A percentile compares a stretch with the other conserved stretches of the same genome.
These are phyloP conservation scores for Naegleria fowleri DNA, from an alignment of 208 protist genomes.

Conservation along the genomic window DNA sequence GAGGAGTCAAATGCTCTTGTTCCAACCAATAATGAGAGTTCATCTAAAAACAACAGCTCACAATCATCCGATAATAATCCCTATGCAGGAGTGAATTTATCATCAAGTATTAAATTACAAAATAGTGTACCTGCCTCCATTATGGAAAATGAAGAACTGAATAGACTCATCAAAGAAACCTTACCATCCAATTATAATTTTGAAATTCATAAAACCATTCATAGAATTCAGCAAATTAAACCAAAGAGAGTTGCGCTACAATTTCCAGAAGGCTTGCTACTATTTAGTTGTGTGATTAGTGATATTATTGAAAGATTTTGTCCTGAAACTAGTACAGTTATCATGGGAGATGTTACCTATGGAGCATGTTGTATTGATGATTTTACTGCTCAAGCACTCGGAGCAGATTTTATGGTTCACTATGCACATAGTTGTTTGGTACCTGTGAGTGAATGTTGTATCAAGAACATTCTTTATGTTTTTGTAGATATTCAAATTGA, in stretches of 20 bases:
- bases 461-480: conserved; percentile 94
- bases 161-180: conserved; percentile 19
- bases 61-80: not conserved
- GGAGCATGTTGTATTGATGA: conserved; percentile 99
- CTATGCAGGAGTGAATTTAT: not conserved
- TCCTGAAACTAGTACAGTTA: conserved; percentile 66
- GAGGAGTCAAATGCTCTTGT: too few species aligned
- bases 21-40: too few species aligned
- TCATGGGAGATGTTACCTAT: conserved; percentile 98
- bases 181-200: conserved; percentile 96
- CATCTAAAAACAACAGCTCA: too few species aligned
- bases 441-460: conserved; percentile 55
- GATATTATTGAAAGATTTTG: conserved; percentile 86
- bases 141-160: conserved; percentile 29
- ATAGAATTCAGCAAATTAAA: conserved; percentile 73
- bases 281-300: conserved; percentile 91
- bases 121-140: not conserved
- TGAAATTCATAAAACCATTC: conserved; percentile 96
- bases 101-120: conserved; percentile 16
- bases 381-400: conserved; percentile 84
- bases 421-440: conserved; percentile 96
- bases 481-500: conserved; percentile 99
- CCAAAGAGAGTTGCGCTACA: conserved; percentile 89
- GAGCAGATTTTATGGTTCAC: conserved; percentile 95
- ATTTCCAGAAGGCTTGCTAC: conserved; percentile 95